These are phyloP conservation scores for Cylindrodendrum hubeiense DNA, from an alignment of 2,329 filamentous ascomycete species.

Conservation along the genomic window DNA sequence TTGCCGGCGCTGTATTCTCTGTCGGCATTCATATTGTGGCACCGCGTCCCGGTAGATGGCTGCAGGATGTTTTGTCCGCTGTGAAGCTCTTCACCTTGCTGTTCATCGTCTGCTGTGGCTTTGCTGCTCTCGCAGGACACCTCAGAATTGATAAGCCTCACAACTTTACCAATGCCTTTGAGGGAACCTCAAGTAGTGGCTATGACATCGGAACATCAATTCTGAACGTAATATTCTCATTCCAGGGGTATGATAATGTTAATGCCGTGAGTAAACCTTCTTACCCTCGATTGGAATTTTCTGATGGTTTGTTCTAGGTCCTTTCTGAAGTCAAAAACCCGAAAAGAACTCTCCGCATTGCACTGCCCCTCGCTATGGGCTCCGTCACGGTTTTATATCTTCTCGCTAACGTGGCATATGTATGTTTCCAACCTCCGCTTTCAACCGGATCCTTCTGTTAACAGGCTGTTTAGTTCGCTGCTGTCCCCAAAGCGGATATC, in stretches of 20 bases:
- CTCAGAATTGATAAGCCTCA: conserved; percentile 23
- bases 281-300: neutral
- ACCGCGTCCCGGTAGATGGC: conserved; percentile 11
- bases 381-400: conserved; percentile 21
- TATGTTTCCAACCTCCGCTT: neutral
- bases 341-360: conserved; percentile 18
- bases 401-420: conserved; percentile 25
- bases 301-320: neutral
- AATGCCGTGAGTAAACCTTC: conserved; percentile 16
- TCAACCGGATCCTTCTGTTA: too few relatives aligned
- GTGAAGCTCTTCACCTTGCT: conserved; percentile 27
- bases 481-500: conserved; percentile 24
- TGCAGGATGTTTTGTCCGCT: conserved; percentile 17
- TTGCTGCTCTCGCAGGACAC: conserved; percentile 25
- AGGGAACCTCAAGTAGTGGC: conserved; percentile 18
- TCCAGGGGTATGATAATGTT: conserved; percentile 28
- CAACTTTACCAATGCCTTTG: conserved; percentile 25
- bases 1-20: conserved; percentile 12
- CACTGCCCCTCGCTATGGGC: conserved; percentile 21
- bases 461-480: too few relatives aligned
- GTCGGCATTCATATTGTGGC: conserved; percentile 16
- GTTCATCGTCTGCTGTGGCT: conserved; percentile 30
- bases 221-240: conserved; percentile 27
- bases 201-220: conserved; percentile 28
- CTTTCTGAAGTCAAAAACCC: conserved; percentile 27